Evolutionary conservation across 2,329 filamentous ascomycete genomes (phyloP), one percentile per base, ranked within the genome.

Genomic region (Didymella sp.): DNA sequence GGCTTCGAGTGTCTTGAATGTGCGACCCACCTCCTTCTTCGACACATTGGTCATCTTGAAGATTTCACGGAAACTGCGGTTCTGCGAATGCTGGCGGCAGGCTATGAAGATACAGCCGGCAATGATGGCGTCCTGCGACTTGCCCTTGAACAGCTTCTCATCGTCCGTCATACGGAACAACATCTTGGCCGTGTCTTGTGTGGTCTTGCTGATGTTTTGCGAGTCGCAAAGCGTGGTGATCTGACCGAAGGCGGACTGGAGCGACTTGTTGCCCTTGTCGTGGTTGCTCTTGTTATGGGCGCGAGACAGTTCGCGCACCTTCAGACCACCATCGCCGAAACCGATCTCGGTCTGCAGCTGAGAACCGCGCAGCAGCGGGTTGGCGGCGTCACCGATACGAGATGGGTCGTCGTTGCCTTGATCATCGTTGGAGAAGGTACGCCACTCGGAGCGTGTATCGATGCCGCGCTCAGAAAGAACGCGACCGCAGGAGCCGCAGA

Each of bases 341-440:
- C 91, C 91, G 64, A 98, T 96, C 63, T 85, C 88, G 6, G 93
- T 97, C 72, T 93, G 87, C 42, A 97, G 87, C 78, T 96, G 92
- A 63, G 92, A 89, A 54, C 92, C 93, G 71, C 96, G 92, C 56
- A 96, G 84, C 40, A 99, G 87, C 51, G 91, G 89, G 73, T 98
- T 97, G 59, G 89, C 89, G 6, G 90, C 91, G 68, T 98, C 95
- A 81, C 95, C 95, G 64, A 99, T 94, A 92, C 95, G 95, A 57
- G 92, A 97, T 4, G 96, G 95, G 67, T 99, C 95, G 69, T 98
- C 96, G 72, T 91, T 93, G 71, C 91, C 92, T 76, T 96, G 92
- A 75, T 99, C 96, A 73, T 99, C 95, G 75, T 98, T 98, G 73
- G 93, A 92, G 79, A 99, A 99, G 0, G 95, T 99, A 74, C 95